Conservation (phyloP, 805 yeast genomes). For the Lachancea lanzarotensis region DNA sequence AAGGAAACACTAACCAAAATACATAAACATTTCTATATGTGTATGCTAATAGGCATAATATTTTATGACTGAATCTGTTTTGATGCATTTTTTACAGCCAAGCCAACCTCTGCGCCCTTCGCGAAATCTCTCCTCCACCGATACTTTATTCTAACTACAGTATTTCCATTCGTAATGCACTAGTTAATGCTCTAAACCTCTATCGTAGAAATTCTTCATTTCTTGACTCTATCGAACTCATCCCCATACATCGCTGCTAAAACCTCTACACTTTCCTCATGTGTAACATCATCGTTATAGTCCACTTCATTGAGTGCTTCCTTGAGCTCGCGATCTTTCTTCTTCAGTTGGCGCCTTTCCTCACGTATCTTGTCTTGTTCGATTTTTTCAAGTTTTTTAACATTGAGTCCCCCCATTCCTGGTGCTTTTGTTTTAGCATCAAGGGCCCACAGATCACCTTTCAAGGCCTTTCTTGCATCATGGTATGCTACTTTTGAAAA, state of each 20-base stretch:
- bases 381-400: conserved; percentile 21
- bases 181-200: too few species aligned
- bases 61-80: background rate
- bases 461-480: conserved; percentile 80
- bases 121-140: too few species aligned
- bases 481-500: conserved; percentile 68
- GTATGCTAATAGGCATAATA: too few species aligned
- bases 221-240: conserved; percentile 12
- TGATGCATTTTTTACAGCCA: background rate
- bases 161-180: too few species aligned
- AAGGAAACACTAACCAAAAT: background rate
- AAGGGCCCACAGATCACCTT: conserved; percentile 84
- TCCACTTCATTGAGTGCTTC: conserved; percentile 17
- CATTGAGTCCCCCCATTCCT: conserved; percentile 24
- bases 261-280: conserved; percentile 12
- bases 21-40: too few species aligned
- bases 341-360: conserved; percentile 15
- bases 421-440: conserved; percentile 49
- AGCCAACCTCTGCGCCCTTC: too few species aligned
- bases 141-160: too few species aligned
- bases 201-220: background rate
- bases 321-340: conserved; percentile 16
- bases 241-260: conserved; percentile 16
- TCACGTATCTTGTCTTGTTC: conserved; percentile 22
- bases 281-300: conserved; percentile 1